Percentiles rank a stretch among this genome's conserved stretches.
Conservation (phyloP, 1,284 basidiomycete species). For the Apiotrichum porosum region DNA sequence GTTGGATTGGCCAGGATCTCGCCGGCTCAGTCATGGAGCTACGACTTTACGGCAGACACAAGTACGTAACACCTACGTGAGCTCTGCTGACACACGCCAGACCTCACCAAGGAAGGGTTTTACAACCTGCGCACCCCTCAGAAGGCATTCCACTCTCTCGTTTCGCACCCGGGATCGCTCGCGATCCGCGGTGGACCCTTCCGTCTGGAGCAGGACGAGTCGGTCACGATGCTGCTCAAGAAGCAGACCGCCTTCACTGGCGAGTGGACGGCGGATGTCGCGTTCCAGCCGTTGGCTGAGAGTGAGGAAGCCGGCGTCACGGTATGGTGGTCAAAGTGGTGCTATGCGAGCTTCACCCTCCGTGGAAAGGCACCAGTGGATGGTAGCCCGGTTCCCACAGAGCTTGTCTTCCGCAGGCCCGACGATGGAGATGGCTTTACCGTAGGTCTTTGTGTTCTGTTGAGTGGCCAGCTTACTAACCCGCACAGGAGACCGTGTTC, state of each 20-base stretch:
- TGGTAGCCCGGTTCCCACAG: not conserved
- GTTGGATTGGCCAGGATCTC: not conserved
- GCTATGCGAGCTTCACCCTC: not conserved
- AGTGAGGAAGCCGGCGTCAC: constrained; percentile 21
- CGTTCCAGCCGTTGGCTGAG: constrained; percentile 8
- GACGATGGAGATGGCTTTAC: no score
- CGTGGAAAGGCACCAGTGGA: not conserved
- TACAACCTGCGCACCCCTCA: constrained; percentile 18
- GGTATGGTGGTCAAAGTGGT: constrained; percentile 11
- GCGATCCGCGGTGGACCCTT: constrained; percentile 5
- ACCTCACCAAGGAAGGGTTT: constrained; percentile 10
- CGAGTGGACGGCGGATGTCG: constrained; percentile 13
- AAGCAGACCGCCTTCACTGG: constrained; percentile 17
- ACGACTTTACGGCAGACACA: not conserved
- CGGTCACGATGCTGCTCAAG: constrained; percentile 13
- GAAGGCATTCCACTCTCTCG: constrained; percentile 2
- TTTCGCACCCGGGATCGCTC: not conserved
- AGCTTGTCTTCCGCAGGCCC: not conserved
- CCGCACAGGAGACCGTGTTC: not conserved
- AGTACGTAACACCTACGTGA: not conserved
- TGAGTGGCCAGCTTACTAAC: no score
- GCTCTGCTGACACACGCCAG: not conserved
- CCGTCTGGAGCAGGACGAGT: constrained; percentile 14
- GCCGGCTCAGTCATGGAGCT: not conserved
- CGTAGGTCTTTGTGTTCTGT: no score